A percentile compares a stretch with the other conserved stretches of the same genome.
These are phyloP conservation scores for Alternaria sp. DNA, from an alignment of 2,329 filamentous ascomycete species.

Conservation along the genomic window DNA sequence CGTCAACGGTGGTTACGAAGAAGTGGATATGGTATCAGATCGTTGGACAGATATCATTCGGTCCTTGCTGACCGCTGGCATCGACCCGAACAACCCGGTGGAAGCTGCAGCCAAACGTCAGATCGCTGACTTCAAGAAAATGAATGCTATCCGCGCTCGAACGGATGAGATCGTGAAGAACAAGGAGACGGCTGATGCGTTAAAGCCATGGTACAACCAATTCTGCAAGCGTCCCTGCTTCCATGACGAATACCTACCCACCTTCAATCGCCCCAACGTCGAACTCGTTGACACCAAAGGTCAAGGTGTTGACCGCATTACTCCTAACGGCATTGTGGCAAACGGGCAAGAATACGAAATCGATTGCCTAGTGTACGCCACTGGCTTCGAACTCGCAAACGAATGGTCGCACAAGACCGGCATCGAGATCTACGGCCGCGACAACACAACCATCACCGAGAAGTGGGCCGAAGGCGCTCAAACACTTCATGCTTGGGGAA, in stretches of 20 bases:
- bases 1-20: conserved; percentile 44
- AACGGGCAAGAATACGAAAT: conserved; percentile 59
- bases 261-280: conserved; percentile 68
- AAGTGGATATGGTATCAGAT: conserved; percentile 58
- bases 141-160: conserved; percentile 58
- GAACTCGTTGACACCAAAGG: conserved; percentile 67
- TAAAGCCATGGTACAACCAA: conserved; percentile 67
- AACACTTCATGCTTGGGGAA: conserved; percentile 63
- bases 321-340: conserved; percentile 56
- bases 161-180: conserved; percentile 64
- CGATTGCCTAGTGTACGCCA: conserved; percentile 58
- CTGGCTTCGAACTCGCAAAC: conserved; percentile 53
- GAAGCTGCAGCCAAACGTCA: conserved; percentile 2
- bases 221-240: conserved; percentile 72
- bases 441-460: conserved; percentile 55
- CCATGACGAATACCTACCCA: conserved; percentile 65
- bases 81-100: conserved; percentile 8
- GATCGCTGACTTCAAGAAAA: conserved; percentile 47
- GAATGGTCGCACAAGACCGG: conserved; percentile 41
- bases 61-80: conserved; percentile 17
- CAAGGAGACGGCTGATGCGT: conserved; percentile 57
- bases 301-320: conserved; percentile 57
- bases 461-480: conserved; percentile 57
- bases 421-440: conserved; percentile 55
- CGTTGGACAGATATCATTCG: conserved; percentile 55